Percentiles rank a stretch among this genome's conserved stretches.
Conservation (phyloP, 345 rosid genomes). For the Arabis alpina region DNA sequence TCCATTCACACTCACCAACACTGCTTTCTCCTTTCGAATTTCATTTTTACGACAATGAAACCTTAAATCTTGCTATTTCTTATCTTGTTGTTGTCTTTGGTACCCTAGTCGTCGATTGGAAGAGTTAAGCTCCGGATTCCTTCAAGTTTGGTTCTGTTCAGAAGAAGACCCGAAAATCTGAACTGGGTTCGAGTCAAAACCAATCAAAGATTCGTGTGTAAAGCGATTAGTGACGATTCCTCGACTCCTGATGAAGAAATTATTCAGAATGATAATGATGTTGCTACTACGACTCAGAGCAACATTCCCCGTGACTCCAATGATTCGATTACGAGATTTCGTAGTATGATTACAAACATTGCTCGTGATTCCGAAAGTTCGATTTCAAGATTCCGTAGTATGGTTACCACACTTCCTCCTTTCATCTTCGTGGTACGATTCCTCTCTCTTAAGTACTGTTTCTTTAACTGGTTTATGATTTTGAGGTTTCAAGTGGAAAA, state of each 20-base stretch:
- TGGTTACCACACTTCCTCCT: conserved; percentile 57
- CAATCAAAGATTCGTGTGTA: conserved; percentile 33
- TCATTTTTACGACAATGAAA: neutral
- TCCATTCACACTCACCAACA: neutral
- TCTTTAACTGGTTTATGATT: neutral
- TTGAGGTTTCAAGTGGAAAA: neutral
- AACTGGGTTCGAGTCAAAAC: conserved; percentile 31
- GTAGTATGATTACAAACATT: conserved; percentile 42
- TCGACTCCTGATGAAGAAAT: conserved; percentile 43
- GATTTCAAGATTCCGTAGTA: conserved; percentile 45
- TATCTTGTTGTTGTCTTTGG: conserved; percentile 12
- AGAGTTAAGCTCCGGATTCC: conserved; percentile 42
- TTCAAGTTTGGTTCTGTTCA: conserved; percentile 42
- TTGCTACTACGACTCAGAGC: conserved; percentile 30
- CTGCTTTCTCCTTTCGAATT: neutral
- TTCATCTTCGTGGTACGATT: conserved; percentile 59
- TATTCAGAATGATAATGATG: conserved; percentile 33
- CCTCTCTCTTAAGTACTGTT: conserved; percentile 11
- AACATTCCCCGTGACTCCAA: conserved; percentile 20
- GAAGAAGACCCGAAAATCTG: conserved; percentile 31
- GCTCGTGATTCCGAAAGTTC: conserved; percentile 32
- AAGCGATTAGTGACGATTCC: conserved; percentile 48
- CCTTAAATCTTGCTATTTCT: neutral
- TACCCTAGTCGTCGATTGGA: conserved; percentile 49
- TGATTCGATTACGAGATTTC: conserved; percentile 46